These are phyloP conservation scores for Schizosaccharomyces cryophilus DNA, from an alignment of 805 yeast species.

Conservation along the genomic window DNA sequence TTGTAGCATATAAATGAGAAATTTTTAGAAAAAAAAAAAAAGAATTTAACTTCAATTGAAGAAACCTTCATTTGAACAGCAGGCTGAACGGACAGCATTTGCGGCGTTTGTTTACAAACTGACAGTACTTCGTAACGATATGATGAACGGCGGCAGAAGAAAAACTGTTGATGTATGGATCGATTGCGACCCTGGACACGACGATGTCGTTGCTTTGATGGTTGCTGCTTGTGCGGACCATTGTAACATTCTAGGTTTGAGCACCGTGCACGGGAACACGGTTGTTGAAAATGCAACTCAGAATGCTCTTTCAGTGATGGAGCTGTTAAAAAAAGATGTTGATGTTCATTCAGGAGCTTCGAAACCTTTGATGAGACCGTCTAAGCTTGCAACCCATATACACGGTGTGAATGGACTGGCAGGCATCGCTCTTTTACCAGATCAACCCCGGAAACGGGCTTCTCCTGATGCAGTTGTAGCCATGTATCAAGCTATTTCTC, in stretches of 20 bases:
- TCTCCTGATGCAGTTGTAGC: constrained; percentile 19
- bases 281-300: constrained; percentile 37
- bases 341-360: constrained; percentile 34
- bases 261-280: constrained; percentile 55
- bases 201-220: constrained; percentile 56
- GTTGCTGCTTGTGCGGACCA: constrained; percentile 37
- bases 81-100: too few relatives aligned
- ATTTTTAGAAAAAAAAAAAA: too few relatives aligned
- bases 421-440: constrained; percentile 39
- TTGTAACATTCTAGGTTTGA: constrained; percentile 25
- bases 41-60: too few relatives aligned
- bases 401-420: constrained; percentile 62
- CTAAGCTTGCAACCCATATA: constrained; percentile 32
- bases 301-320: constrained; percentile 42
- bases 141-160: background rate
- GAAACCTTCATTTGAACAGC: too few relatives aligned
- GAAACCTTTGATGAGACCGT: constrained; percentile 28
- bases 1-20: too few relatives aligned
- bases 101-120: too few relatives aligned
- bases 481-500: constrained; percentile 21
- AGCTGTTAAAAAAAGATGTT: constrained; percentile 23
- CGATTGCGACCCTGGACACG: constrained; percentile 86
- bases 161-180: constrained; percentile 24
- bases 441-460: constrained; percentile 17
- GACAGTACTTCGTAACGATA: too few relatives aligned